A percentile compares a stretch with the other conserved stretches of the same genome.
Conservation (phyloP, 352 stramenopile genomes). For the Phytophthora pisi region DNA sequence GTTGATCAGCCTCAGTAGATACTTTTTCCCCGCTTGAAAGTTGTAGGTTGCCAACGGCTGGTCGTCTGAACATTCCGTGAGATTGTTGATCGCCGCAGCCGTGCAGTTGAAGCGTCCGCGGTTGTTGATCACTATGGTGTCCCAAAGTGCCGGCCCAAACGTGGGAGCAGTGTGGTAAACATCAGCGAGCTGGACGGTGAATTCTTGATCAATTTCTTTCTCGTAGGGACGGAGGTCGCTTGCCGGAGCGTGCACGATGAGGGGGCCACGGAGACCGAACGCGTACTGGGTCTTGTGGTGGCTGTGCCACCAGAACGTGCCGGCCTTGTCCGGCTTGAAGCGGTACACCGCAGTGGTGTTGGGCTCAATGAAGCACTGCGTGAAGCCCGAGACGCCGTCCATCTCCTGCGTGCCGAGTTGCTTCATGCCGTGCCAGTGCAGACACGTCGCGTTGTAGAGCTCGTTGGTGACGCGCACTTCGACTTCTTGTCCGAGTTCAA, state of each 20-base stretch:
- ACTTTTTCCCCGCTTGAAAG: conserved; percentile 28
- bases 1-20: conserved; percentile 39
- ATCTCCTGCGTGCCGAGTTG: background rate
- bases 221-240: conserved; percentile 17
- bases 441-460: background rate
- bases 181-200: conserved; percentile 30
- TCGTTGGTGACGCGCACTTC: background rate
- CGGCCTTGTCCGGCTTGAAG: conserved; percentile 37
- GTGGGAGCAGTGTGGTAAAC: conserved; percentile 31
- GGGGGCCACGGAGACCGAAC: conserved; percentile 34
- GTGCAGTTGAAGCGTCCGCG: conserved; percentile 43
- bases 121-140: conserved; percentile 40
- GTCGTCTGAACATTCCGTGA: conserved; percentile 14
- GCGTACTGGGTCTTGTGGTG: conserved; percentile 42
- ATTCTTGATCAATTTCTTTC: conserved; percentile 30
- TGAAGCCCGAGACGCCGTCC: background rate
- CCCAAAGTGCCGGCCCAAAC: conserved; percentile 22
- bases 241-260: conserved; percentile 34
- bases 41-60: conserved; percentile 28
- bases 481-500: background rate
- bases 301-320: conserved; percentile 45
- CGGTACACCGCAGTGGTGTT: conserved; percentile 32
- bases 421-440: background rate
- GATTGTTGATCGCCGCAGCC: conserved; percentile 12
- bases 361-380: conserved; percentile 1